Base-by-base conservation (phyloP, 73 alveolate genomes). In the Symbiodinium pilosum region DNA sequence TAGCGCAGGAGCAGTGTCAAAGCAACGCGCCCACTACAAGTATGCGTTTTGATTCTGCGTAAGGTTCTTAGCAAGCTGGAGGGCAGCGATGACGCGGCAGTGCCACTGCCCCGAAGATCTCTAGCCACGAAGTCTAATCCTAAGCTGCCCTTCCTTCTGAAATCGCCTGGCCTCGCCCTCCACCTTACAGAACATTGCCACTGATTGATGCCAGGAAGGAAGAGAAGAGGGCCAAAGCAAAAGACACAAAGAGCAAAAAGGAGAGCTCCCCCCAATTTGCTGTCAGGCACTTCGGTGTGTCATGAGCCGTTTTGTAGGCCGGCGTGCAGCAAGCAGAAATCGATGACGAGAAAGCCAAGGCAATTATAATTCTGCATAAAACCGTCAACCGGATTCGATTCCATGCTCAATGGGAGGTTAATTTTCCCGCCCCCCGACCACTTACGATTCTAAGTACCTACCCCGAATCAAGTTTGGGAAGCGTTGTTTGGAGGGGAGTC, bases 51-150 rank as follows among this genome's bases (percentile, higher is more conserved):
- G 77, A 36, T 16, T 64, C 28, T 24, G 77, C 77, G 28, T 28
- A 36, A 64, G 77, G 77, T 64, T 64, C 77, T 64, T 64, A 64
- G 77, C 77, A 64, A 64, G 77, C 38, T 64, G 77, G 77, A 64
- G 77, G 32, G 77, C 0, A 36, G 77, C 36, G 77, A 64, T 64
- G 77, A 64, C 38, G n/a, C n/a, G n/a, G 77, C 77, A 26, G 77
- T 64, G 77, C 38, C 77, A 24, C 28, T 64, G 77, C 77, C 77
- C 4, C 21, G 77, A 64, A 24, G 77, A 36, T 64, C 77, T 6
- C 77, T 64, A 36, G 36, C 32, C 28, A 64, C 77, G 16, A 64
- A 36, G 77, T 2, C 36, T 28, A 14, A 64, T 9, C 59, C 59
- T 47, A 14, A 47, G 59, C 59, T 47, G 14, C n/a, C n/a, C n/a